phyloP scores from a whole-genome alignment of 257 asterid species.

The Knoxia roxburghii region DNA sequence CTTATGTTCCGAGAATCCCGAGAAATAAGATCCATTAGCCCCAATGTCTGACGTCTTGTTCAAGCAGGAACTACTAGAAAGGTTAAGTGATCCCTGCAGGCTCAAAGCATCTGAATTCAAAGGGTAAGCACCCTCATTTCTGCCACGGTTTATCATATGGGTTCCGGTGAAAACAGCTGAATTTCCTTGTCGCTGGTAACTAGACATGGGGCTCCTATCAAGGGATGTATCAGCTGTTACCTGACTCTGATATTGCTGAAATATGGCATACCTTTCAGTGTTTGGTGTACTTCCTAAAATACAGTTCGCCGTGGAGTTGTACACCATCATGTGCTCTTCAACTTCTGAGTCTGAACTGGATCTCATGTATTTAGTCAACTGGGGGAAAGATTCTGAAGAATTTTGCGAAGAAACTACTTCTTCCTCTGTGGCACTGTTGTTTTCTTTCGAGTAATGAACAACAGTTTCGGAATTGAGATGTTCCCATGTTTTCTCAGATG shows the following conservation, averaged over 20 bases:
- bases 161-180: conserved; percentile 21
- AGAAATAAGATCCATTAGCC: conserved; percentile 36
- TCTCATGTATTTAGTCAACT: conserved; percentile 43
- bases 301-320: conserved; percentile 32
- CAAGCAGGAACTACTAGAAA: conserved; percentile 31
- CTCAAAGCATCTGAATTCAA: conserved; percentile 20
- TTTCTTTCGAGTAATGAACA: conserved; percentile 24
- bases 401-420: conserved; percentile 74
- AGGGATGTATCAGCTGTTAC: conserved; percentile 22
- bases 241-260: conserved; percentile 32
- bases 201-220: conserved; percentile 22
- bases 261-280: conserved; percentile 28
- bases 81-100: conserved; percentile 23
- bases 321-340: conserved; percentile 43
- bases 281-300: conserved; percentile 27
- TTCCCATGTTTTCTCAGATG: conserved; percentile 26
- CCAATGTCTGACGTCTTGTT: conserved; percentile 34
- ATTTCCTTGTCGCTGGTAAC: conserved; percentile 36
- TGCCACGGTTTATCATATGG: conserved; percentile 15
- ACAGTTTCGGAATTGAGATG: conserved; percentile 23
- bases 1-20: conserved; percentile 30
- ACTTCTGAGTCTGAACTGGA: conserved; percentile 55
- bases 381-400: conserved; percentile 67
- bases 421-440: conserved; percentile 37
- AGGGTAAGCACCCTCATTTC: conserved; percentile 25